These are phyloP conservation scores for Chlorokybus atmophyticus DNA, from an alignment of 139 green algal genomes.

Conservation along the genomic window DNA sequence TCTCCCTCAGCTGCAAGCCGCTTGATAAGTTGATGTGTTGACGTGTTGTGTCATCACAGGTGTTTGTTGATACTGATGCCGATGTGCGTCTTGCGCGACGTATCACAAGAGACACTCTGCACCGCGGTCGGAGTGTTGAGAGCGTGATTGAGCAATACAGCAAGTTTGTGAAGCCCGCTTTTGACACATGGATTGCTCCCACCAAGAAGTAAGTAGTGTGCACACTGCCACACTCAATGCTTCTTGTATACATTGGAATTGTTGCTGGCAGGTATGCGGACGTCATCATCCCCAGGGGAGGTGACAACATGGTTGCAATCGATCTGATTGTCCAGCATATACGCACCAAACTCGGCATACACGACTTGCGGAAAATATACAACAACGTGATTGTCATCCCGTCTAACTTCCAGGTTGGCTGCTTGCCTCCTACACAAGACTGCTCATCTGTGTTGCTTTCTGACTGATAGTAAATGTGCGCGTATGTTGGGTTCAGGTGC, in stretches of 20 bases:
- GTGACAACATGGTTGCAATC: conserved; percentile 69
- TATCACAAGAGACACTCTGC: conserved; percentile 82
- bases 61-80: conserved; percentile 67
- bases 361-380: conserved; percentile 84
- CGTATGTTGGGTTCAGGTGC: too few species aligned
- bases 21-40: too few species aligned
- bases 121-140: conserved; percentile 64
- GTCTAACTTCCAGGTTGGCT: conserved; percentile 77
- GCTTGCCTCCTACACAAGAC: too few species aligned
- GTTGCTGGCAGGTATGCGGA: too few species aligned
- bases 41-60: too few species aligned
- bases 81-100: conserved; percentile 79
- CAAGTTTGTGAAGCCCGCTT: conserved; percentile 66
- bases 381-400: conserved; percentile 74
- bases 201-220: conserved; percentile 53
- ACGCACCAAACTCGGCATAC: conserved; percentile 76
- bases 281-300: conserved; percentile 84
- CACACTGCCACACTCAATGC: too few species aligned
- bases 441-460: too few species aligned
- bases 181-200: conserved; percentile 77
- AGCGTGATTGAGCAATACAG: conserved; percentile 69
- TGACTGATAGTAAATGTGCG: too few species aligned
- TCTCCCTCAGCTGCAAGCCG: background rate
- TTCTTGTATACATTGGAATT: too few species aligned
- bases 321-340: conserved; percentile 97